Evolutionary conservation across 371 early-diverging fungal genomes (phyloP).

Genomic region (Zychaea mexicana): DNA sequence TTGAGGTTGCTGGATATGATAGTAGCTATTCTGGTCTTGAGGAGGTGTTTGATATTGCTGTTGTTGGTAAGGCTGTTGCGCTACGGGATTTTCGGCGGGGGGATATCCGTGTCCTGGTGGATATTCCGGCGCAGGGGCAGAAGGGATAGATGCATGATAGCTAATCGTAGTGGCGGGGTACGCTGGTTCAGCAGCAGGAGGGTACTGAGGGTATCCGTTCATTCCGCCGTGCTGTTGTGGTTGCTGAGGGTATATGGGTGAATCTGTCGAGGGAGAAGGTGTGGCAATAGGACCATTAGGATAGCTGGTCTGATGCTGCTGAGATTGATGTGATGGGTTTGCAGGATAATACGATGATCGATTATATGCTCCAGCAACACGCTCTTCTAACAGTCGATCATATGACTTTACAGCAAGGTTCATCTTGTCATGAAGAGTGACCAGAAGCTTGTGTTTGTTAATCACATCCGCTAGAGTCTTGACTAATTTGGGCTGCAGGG

Average conservation of each 20-base stretch:
- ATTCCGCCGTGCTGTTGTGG: background rate
- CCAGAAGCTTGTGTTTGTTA: slow-evolving; percentile 63
- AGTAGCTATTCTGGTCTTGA: slow-evolving; percentile 15
- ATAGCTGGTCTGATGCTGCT: too few species aligned
- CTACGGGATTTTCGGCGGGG: background rate
- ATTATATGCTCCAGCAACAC: slow-evolving; percentile 43
- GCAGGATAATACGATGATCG: slow-evolving; percentile 3
- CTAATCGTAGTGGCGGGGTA: slow-evolving; percentile 1
- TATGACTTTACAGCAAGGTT: slow-evolving; percentile 82
- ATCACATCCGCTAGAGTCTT: slow-evolving; percentile 67
- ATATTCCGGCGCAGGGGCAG: slow-evolving; percentile 9
- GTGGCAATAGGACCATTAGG: too few species aligned
- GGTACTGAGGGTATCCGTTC: slow-evolving; percentile 1
- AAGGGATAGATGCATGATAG: slow-evolving; percentile 1
- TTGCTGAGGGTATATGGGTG: background rate
- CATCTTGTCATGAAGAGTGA: slow-evolving; percentile 79
- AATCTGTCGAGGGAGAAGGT: background rate
- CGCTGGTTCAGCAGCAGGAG: background rate
- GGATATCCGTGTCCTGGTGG: slow-evolving; percentile 6
- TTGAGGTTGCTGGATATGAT: too few species aligned
- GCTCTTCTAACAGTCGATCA: slow-evolving; percentile 79
- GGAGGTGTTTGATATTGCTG: slow-evolving; percentile 21
- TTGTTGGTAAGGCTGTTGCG: slow-evolving; percentile 9
- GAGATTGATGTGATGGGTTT: slow-evolving; percentile 1
- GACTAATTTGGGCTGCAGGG: slow-evolving; percentile 73